Base-by-base conservation (phyloP, 176 grass and related monocot species). In the Poa annua region DNA sequence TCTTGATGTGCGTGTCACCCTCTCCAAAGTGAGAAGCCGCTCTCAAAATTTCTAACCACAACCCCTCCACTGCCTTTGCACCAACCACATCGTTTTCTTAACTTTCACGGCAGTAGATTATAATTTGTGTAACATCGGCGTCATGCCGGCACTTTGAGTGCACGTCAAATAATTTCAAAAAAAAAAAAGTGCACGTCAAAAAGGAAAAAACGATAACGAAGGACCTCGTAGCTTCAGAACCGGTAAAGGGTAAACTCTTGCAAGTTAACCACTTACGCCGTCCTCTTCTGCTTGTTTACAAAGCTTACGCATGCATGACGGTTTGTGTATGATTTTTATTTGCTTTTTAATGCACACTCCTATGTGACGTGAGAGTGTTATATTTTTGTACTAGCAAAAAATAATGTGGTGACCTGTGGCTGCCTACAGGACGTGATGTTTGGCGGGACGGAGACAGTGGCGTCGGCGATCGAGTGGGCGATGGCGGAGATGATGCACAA, bases 391-490 rank as follows among this genome's bases (percentile, higher is more conserved):
- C 0, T n/a, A 22, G 29, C 2, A 29, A 29, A 29, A 29, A 29
- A 29, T 29, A 29, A 54, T 48, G 20, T 48, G 75, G 33, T 59
- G 56, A 66, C 24, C 1, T 29, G 20, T 70, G 49, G 61, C 29
- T 75, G 11, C 24, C 3, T 79, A 16, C 84, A 98, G 96, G 96
- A 98, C 66, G 87, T 95, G 85, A 98, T 98, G 96, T 98, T 98
- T 25, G 96, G 96, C 6, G 96, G 96, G 66, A 98, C 96, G 66
- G 96, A 98, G 85, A 98, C 96, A 48, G 96, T 98, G 81, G 96
- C 96, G 20, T 88, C 90, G 7, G 90, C 90, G 20, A 91, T 98
- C 83, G 96, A 98, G 80, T 98, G 96, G 96, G 79, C 92, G 10
- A 75, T 98, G 90, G 82, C 96, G 20, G 96, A 98, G 86, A 94